Evolutionary conservation across 2,329 filamentous ascomycete species (phyloP).

Genomic region (Fusarium papillatum): DNA sequence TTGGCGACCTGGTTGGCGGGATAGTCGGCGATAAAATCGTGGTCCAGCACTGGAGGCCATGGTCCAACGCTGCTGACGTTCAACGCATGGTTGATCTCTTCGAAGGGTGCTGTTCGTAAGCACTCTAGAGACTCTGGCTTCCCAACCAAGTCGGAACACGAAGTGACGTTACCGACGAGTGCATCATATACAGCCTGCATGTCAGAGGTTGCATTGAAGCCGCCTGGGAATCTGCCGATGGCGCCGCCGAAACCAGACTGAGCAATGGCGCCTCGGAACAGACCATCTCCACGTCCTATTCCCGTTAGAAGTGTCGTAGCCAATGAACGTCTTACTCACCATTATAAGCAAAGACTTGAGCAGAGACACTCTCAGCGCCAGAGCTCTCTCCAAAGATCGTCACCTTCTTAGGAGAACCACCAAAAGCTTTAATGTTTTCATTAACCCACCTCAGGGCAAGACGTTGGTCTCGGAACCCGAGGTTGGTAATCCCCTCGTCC

Average conservation of each 20-base stretch:
- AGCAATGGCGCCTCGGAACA: conserved; percentile 65
- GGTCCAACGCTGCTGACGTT: conserved; percentile 13
- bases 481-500: conserved; percentile 59
- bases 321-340: not conserved
- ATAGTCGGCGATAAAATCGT: conserved; percentile 51
- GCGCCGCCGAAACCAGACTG: conserved; percentile 60
- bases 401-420: conserved; percentile 59
- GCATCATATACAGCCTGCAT: conserved; percentile 46
- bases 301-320: not conserved
- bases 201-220: conserved; percentile 44
- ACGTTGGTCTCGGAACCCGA: conserved; percentile 62
- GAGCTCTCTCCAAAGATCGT: conserved; percentile 66
- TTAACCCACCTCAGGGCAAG: conserved; percentile 62
- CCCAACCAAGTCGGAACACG: conserved; percentile 37
- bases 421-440: conserved; percentile 60
- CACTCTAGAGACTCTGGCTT: conserved; percentile 43
- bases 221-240: conserved; percentile 44
- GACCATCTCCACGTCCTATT: conserved; percentile 58
- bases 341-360: conserved; percentile 26
- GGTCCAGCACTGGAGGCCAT: conserved; percentile 49
- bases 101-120: conserved; percentile 44
- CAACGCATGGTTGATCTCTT: conserved; percentile 42
- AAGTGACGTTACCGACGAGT: conserved; percentile 45
- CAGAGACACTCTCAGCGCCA: conserved; percentile 49
- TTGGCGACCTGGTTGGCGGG: conserved; percentile 45